Base-by-base conservation (phyloP, 2,329 filamentous ascomycete species). In the Alternaria sp. region DNA sequence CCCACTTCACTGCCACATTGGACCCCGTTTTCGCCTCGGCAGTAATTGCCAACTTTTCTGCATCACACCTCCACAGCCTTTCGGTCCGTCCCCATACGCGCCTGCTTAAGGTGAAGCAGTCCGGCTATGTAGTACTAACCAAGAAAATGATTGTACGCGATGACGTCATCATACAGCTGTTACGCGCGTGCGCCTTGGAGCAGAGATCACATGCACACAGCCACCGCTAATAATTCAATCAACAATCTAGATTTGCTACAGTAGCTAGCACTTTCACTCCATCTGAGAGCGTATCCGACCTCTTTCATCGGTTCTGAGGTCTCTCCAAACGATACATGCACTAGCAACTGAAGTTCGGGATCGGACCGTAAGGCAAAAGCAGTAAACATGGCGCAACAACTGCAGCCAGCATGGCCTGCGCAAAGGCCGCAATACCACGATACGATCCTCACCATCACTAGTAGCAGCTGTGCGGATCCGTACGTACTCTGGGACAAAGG, bases 401-500 rank as follows among this genome's bases (percentile, higher is more conserved):
- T 65, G 55, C 51, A 59, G 25, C 63, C 63, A 4, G 9, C 33
- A 7, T 65, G 57, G 55, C 63, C 56, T 18, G 30, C 25, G 1
- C 63, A 65, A 26, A 64, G 47, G 14, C 72, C 73, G 23, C 64
- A 71, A 14, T 81, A 81, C 61, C 79, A 79, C 58, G 79, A 80
- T 51, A 70, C 78, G 6, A 81, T 83, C 59, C 70, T 84, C 41
- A 81, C 80, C 14, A 78, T 84, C 55, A 83, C 82, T 3, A 71
- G 74, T 15, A 70, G 73, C 15, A 73, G 76, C 6, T 83, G 81
- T 14, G 78, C 83, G 3, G 83, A 84, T 70, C 83, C 83, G 3
- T 83, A 81, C 71, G 78, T 84, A 50, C 76, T 81, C 7, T 79
- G 74, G 64, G 74, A 78, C n/a, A 76, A 80, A 60, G 80, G 78